A percentile compares a stretch with the other conserved stretches of the same genome.
Conservation (phyloP, 371 early-diverging fungal species). For the Catenaria anguillulae region DNA sequence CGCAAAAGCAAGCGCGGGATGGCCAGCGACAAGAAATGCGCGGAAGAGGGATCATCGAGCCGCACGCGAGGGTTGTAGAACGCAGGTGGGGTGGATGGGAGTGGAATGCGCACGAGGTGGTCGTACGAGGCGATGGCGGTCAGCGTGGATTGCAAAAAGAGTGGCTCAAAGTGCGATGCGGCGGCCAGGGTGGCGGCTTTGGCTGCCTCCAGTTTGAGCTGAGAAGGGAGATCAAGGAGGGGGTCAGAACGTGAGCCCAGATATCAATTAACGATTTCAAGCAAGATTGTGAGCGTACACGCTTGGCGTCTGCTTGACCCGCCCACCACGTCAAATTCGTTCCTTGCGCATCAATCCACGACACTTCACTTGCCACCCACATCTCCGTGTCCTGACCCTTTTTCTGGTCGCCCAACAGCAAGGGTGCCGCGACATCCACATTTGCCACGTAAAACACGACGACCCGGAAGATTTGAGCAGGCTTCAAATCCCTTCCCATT, state of each 20-base stretch:
- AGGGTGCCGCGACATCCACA: neutral
- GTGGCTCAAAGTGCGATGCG: no score
- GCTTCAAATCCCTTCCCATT: neutral
- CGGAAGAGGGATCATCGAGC: conserved; percentile 39
- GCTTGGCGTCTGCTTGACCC: neutral
- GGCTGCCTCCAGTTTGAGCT: neutral
- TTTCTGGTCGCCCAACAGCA: neutral
- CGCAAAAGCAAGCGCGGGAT: conserved; percentile 36
- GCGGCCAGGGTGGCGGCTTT: neutral
- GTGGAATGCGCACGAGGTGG: conserved; percentile 10
- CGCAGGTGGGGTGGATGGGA: conserved; percentile 9
- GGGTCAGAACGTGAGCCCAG: no score
- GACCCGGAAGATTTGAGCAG: neutral
- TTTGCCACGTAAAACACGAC: conserved; percentile 3
- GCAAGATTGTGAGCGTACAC: no score
- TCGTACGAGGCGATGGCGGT: neutral
- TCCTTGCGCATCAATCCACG: neutral
- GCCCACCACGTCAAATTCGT: neutral
- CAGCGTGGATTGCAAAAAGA: neutral
- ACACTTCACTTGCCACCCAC: neutral
- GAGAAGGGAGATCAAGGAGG: no score
- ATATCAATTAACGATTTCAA: no score
- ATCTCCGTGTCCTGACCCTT: neutral
- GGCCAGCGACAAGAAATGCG: conserved; percentile 21
- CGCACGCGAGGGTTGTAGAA: conserved; percentile 30